These are phyloP conservation scores for Cercophora samala DNA, from an alignment of 495 filamentous ascomycete genomes.

Conservation along the genomic window DNA sequence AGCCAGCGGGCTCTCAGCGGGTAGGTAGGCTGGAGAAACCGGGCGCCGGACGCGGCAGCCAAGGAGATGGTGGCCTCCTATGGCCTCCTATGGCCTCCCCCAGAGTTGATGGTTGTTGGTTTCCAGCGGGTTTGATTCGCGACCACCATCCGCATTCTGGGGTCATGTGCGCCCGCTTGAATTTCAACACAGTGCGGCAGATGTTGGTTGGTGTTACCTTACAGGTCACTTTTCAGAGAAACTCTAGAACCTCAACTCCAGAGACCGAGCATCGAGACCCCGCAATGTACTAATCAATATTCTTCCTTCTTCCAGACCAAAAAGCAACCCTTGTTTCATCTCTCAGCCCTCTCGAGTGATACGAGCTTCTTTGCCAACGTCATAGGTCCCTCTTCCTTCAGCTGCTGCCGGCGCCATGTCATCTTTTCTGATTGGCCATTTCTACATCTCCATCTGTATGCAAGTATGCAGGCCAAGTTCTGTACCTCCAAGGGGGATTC, in stretches of 20 bases:
- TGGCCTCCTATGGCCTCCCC: too few relatives aligned
- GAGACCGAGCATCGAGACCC: not conserved
- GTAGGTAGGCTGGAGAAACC: not conserved
- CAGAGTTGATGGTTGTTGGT: not conserved
- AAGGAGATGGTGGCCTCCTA: not conserved
- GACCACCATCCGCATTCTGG: not conserved
- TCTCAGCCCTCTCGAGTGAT: constrained; percentile 4
- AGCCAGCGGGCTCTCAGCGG: too few relatives aligned
- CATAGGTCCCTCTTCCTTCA: not conserved
- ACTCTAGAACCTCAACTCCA: not conserved
- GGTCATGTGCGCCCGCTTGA: not conserved
- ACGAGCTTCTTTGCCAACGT: not conserved
- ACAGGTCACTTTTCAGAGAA: not conserved
- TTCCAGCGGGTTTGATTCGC: constrained; percentile 8
- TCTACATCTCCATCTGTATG: not conserved
- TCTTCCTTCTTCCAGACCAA: not conserved
- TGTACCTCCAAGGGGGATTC: not conserved
- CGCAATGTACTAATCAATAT: not conserved
- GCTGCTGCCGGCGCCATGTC: not conserved
- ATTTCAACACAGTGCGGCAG: not conserved
- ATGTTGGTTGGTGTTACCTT: not conserved
- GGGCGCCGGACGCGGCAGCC: not conserved
- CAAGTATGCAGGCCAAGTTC: not conserved
- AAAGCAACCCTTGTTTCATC: not conserved
- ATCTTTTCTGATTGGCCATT: not conserved